Base-by-base conservation (phyloP, 2,329 filamentous ascomycete genomes). In the Clonostachys sp. region DNA sequence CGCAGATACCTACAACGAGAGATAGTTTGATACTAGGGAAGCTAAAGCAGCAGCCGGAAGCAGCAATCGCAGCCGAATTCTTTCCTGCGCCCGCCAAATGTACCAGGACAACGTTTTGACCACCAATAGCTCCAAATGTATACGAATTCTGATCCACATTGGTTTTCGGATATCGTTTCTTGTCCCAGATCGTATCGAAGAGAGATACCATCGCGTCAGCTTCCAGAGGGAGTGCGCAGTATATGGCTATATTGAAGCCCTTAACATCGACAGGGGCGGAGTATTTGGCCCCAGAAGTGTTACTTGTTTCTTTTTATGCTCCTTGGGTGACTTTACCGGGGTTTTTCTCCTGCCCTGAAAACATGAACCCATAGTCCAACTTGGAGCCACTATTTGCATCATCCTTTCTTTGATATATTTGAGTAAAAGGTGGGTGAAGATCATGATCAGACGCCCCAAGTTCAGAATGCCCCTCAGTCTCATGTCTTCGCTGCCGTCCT, bases 1-100 rank as follows among this genome's bases (percentile, higher is more conserved):
- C 24, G 46, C 65, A 70, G 4, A 70, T 56, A 4, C 68, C 68
- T 7, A 66, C 64, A 2, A 70, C 34, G 1, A 71, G 39, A 4
- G 53, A 61, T 1, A 68, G 50, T 20, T 54, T 55, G 14, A 71
- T 49, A 6, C 30, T 33, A 5, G 41, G 20, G 42, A 39, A 50
- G 14, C 48, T 50, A 4, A 34, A 39, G 12, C 48, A 40, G 14
- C 42, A 18, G 40, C 42, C 45, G 7, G 43, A 33, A 12, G 40
- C 33, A 20, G 39, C 41, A 42, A 10, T 33, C 6, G 42, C 48
- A 12, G 50, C 50, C 42, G 34, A 34, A 10, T 13, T 36, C 13
- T 14, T 45, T 17, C 48, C 48, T 45, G 48, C 45, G 20, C 33
- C 12, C 12, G 34, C n/a, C 13, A 45, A 20, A 5, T 30, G 12